Evolutionary conservation across 495 filamentous ascomycete genomes (phyloP).

Genomic region (Penicillium maclennaniae): DNA sequence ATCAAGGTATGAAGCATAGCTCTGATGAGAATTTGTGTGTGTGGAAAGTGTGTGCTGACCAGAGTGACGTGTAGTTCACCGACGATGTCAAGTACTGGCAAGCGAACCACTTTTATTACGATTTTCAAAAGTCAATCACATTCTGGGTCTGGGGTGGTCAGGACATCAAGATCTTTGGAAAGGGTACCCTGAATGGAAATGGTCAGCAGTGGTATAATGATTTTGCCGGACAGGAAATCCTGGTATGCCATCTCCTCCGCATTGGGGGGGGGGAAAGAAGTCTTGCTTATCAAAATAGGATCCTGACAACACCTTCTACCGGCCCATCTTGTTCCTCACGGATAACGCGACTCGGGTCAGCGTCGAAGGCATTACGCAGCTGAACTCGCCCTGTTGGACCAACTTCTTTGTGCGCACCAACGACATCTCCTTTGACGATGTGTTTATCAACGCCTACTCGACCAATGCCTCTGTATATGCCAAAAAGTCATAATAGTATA

Average conservation of each 20-base stretch:
- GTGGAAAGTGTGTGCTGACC: neutral
- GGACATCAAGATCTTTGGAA: constrained; percentile 54
- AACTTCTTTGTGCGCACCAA: constrained; percentile 54
- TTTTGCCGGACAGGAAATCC: constrained; percentile 43
- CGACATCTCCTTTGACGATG: constrained; percentile 49
- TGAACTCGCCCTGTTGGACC: constrained; percentile 58
- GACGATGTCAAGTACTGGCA: constrained; percentile 58
- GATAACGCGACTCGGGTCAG: constrained; percentile 53
- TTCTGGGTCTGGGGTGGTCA: constrained; percentile 59
- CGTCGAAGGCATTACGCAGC: constrained; percentile 52
- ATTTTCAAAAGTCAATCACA: constrained; percentile 57
- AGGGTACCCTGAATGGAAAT: constrained; percentile 52
- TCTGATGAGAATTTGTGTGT: neutral
- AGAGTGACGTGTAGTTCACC: constrained; percentile 41
- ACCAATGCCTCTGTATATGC: constrained; percentile 42
- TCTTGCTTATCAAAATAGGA: constrained; percentile 27
- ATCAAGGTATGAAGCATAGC: constrained; percentile 30
- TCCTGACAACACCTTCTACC: constrained; percentile 47
- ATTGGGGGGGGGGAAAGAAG: no score
- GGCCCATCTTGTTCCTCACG: constrained; percentile 53
- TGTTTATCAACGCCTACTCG: constrained; percentile 51
- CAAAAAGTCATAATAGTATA: neutral
- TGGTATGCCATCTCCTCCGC: constrained; percentile 29
- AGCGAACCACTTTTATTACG: constrained; percentile 51
- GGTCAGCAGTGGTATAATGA: constrained; percentile 50